These are phyloP conservation scores for Lactifluus subvellereus DNA, from an alignment of 768 basidiomycete species.

Conservation along the genomic window DNA sequence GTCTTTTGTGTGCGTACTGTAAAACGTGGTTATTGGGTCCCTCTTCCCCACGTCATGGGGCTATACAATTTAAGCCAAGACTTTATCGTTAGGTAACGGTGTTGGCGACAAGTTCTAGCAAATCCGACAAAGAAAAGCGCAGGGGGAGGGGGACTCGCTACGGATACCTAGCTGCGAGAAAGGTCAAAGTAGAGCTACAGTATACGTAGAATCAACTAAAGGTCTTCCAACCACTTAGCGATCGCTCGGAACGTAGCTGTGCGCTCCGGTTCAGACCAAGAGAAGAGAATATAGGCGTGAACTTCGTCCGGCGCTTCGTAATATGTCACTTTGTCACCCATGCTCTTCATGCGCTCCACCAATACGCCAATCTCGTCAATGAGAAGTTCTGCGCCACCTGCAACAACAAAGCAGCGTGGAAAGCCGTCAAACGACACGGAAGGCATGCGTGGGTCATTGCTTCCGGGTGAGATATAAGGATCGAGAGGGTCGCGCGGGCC, in stretches of 20 bases:
- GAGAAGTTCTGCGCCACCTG: conserved; percentile 13
- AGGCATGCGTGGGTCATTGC: background rate
- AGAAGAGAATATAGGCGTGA: conserved; percentile 50
- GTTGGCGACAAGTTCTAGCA: background rate
- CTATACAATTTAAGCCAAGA: background rate
- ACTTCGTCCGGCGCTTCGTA: conserved; percentile 19
- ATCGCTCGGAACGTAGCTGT: conserved; percentile 41
- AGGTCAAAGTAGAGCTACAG: background rate
- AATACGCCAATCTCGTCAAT: background rate
- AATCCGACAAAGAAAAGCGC: background rate
- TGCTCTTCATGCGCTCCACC: background rate
- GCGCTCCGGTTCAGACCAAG: conserved; percentile 50
- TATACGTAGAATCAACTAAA: background rate
- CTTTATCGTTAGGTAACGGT: too few relatives aligned
- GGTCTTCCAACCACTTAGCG: conserved; percentile 38
- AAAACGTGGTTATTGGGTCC: too few relatives aligned
- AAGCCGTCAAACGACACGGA: conserved; percentile 6
- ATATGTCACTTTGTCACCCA: conserved; percentile 6
- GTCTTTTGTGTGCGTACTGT: too few relatives aligned
- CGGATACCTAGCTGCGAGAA: background rate
- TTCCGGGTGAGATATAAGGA: conserved; percentile 15
- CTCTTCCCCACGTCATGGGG: too few relatives aligned
- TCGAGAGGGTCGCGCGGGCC: conserved; percentile 6
- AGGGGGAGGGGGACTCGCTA: background rate
- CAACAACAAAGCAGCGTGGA: conserved; percentile 6